Conservation (phyloP, 805 yeast species). For the Metschnikowia gelsemii region DNA sequence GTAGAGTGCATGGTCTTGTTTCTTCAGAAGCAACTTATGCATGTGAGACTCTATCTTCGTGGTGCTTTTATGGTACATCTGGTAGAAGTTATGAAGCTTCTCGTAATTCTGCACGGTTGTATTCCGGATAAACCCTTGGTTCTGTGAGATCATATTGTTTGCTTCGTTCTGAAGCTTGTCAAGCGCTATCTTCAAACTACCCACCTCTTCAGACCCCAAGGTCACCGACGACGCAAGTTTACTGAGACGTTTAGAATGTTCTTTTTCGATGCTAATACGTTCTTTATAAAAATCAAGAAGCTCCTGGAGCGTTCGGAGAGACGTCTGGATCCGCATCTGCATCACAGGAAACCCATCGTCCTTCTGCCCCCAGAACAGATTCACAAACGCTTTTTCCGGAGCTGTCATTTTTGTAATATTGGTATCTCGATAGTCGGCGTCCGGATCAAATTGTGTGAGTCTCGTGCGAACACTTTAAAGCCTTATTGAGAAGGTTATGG, state of each 20-base stretch:
- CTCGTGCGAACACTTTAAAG: not conserved
- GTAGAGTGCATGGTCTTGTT: conserved; percentile 35
- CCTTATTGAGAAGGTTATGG: not conserved
- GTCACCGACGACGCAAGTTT: conserved; percentile 46
- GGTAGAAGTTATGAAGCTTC: conserved; percentile 53
- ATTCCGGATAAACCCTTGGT: conserved; percentile 50
- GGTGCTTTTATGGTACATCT: conserved; percentile 51
- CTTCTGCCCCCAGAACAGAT: conserved; percentile 64
- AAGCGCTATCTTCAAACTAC: conserved; percentile 56
- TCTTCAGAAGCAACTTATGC: conserved; percentile 52
- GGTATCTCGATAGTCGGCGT: too few species aligned
- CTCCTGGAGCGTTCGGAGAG: conserved; percentile 51
- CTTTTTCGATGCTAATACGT: conserved; percentile 65
- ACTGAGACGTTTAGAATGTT: conserved; percentile 57
- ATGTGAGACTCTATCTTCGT: conserved; percentile 58
- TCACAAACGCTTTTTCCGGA: conserved; percentile 35
- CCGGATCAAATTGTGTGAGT: not conserved
- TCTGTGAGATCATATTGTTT: conserved; percentile 55
- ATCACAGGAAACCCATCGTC: conserved; percentile 59
- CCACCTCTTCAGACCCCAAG: conserved; percentile 59
- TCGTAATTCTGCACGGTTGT: conserved; percentile 47
- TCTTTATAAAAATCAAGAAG: conserved; percentile 37
- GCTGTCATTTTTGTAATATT: too few species aligned
- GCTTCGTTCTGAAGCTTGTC: conserved; percentile 61
- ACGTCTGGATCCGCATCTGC: conserved; percentile 55